Evolutionary conservation across 176 grass and related monocot species (phyloP).

Genomic region (Pontederia paniculata): DNA sequence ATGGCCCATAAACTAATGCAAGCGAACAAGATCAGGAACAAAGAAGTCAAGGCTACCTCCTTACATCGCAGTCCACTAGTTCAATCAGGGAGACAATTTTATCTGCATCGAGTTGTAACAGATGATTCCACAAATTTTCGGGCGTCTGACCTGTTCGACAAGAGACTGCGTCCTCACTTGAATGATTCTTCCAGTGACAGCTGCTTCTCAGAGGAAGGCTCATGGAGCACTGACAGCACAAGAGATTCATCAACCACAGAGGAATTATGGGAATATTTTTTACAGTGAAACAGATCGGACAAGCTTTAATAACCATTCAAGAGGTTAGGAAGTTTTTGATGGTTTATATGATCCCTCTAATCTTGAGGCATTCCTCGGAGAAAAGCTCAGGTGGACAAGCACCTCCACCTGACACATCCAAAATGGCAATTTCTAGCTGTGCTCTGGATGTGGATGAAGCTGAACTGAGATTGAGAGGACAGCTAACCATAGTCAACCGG

Average conservation of each 20-base stretch:
- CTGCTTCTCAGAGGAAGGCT: conserved; percentile 58
- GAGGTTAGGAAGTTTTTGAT: conserved; percentile 21
- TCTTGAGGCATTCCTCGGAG: conserved; percentile 4
- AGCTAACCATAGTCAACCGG: not conserved
- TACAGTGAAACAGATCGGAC: no score
- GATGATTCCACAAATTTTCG: conserved; percentile 10
- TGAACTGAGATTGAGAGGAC: conserved; percentile 10
- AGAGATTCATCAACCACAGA: conserved; percentile 47
- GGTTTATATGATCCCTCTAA: conserved; percentile 11
- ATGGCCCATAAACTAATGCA: conserved; percentile 20
- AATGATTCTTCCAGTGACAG: conserved; percentile 18
- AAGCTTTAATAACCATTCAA: conserved; percentile 3
- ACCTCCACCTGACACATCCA: not conserved
- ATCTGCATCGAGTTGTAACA: not conserved
- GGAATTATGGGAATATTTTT: conserved; percentile 15
- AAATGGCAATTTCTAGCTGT: not conserved
- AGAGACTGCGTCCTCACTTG: no score
- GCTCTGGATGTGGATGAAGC: no score
- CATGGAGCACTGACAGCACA: conserved; percentile 37
- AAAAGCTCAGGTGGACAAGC: not conserved
- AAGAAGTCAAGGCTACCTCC: not conserved
- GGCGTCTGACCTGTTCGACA: conserved; percentile 8
- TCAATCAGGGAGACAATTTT: not conserved
- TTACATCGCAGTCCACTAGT: not conserved
- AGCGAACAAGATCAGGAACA: conserved; percentile 20